These are phyloP conservation scores for Pichia sporocuriosa DNA, from an alignment of 805 yeast genomes.

Conservation along the genomic window DNA sequence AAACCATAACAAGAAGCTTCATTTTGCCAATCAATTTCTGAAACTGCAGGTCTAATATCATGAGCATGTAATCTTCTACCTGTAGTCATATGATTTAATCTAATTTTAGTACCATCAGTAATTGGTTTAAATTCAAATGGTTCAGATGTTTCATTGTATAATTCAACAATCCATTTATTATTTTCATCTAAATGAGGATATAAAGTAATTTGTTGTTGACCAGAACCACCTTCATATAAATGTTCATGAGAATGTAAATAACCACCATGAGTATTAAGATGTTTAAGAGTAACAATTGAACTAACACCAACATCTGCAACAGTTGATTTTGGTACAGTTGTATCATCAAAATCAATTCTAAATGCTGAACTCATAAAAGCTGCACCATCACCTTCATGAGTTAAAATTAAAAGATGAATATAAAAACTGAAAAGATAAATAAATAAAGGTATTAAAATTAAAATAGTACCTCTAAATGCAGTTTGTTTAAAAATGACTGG, in stretches of 20 bases:
- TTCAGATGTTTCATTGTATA: constrained; percentile 52
- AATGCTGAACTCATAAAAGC: constrained; percentile 70
- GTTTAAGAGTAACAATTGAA: constrained; percentile 61
- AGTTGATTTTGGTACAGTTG: constrained; percentile 52
- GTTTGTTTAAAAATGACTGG: constrained; percentile 41
- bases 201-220: constrained; percentile 76
- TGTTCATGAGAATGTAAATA: constrained; percentile 77
- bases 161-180: constrained; percentile 66
- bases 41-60: constrained; percentile 73
- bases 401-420: constrained; percentile 53
- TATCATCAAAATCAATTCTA: constrained; percentile 54
- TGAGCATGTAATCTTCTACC: constrained; percentile 73
- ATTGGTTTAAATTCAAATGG: constrained; percentile 56
- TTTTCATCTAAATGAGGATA: constrained; percentile 74
- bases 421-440: constrained; percentile 55
- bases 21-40: constrained; percentile 76
- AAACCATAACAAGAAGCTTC: constrained; percentile 74
- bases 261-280: constrained; percentile 66
- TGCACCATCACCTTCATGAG: constrained; percentile 62
- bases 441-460: constrained; percentile 52
- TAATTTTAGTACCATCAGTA: constrained; percentile 61
- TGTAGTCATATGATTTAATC: constrained; percentile 54
- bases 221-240: constrained; percentile 68
- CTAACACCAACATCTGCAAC: constrained; percentile 67
- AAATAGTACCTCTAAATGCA: constrained; percentile 41